phyloP scores from a whole-genome alignment of 2,329 filamentous ascomycete genomes.

The Fusarium denticulatum region DNA sequence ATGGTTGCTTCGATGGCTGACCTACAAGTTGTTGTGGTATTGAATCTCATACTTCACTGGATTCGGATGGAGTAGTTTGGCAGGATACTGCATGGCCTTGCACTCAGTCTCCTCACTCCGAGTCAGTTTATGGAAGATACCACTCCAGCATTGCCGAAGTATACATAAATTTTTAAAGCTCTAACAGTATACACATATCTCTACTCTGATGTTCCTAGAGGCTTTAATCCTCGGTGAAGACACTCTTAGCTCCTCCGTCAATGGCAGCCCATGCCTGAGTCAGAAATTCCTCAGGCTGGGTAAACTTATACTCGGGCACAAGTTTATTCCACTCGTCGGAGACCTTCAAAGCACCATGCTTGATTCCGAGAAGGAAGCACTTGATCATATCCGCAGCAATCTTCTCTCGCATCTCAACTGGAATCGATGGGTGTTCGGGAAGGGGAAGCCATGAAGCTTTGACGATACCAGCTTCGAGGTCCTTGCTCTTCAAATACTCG shows the following conservation, averaged over 20 bases:
- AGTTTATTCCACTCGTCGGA: conserved; percentile 56
- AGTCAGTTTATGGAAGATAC: neutral
- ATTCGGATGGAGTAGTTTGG: neutral
- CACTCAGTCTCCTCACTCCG: too few species aligned
- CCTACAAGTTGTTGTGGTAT: neutral
- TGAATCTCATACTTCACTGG: neutral
- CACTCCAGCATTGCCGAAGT: too few species aligned
- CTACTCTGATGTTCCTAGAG: neutral
- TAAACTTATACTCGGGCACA: conserved; percentile 57
- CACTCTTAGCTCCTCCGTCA: conserved; percentile 14
- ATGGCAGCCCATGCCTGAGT: conserved; percentile 40
- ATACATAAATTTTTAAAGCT: neutral
- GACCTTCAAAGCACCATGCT: conserved; percentile 44
- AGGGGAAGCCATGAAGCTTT: conserved; percentile 41
- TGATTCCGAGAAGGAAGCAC: conserved; percentile 16
- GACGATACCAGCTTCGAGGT: conserved; percentile 33
- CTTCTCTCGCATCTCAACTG: conserved; percentile 27
- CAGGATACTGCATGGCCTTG: too few species aligned
- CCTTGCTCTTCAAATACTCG: conserved; percentile 22
- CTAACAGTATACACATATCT: neutral
- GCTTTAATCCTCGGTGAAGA: neutral
- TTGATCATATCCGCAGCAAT: neutral
- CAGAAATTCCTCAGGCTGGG: conserved; percentile 54
- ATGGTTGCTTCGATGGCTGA: neutral
- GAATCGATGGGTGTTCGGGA: conserved; percentile 28